These are phyloP conservation scores for Nepenthes gracilis DNA, from an alignment of 148 eudicot species.

Conservation along the genomic window DNA sequence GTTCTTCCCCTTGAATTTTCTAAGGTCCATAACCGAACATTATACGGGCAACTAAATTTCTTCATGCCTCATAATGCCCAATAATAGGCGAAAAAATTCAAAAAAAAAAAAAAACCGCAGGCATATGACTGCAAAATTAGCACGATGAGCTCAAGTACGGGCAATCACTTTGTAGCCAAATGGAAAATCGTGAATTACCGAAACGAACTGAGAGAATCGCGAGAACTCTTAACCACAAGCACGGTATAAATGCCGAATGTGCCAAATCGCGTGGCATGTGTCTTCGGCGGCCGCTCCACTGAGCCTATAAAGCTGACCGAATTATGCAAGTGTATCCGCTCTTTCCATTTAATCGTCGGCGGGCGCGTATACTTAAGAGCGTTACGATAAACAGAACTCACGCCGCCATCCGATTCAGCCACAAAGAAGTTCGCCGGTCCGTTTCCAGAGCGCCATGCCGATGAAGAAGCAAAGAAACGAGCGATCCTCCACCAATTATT, in stretches of 20 bases:
- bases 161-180: background rate
- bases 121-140: background rate
- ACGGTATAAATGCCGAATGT: slow-evolving; percentile 5
- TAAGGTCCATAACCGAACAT: too few relatives aligned
- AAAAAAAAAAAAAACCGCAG: background rate
- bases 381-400: slow-evolving; percentile 8
- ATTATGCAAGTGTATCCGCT: slow-evolving; percentile 6
- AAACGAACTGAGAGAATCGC: slow-evolving; percentile 2
- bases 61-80: too few relatives aligned
- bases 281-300: slow-evolving; percentile 1
- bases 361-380: slow-evolving; percentile 6
- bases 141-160: background rate
- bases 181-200: background rate
- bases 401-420: background rate
- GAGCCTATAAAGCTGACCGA: slow-evolving; percentile 9
- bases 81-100: too few relatives aligned
- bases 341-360: background rate
- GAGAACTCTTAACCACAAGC: background rate
- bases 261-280: background rate
- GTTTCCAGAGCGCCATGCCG: too few relatives aligned
- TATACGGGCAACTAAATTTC: too few relatives aligned
- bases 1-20: too few relatives aligned
- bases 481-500: too few relatives aligned
- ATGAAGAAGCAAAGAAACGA: too few relatives aligned
- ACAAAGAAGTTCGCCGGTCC: too few relatives aligned